phyloP scores from a whole-genome alignment of 805 yeast genomes.

The Starmerella apis region DNA sequence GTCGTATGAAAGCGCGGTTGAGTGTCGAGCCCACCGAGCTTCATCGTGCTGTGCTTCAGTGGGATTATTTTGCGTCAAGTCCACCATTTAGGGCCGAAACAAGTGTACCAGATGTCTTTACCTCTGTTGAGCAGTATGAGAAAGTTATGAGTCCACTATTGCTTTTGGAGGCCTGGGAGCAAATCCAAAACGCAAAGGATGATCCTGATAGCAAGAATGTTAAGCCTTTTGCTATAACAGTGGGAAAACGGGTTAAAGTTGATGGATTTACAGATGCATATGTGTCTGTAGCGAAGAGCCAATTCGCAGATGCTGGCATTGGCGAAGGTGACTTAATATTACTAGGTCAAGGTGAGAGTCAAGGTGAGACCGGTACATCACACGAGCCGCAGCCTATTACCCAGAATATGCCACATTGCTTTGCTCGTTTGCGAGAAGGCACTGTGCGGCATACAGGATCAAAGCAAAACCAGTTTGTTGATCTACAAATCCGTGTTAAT shows the following conservation, averaged over 20 bases:
- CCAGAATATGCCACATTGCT: slow-evolving; percentile 39
- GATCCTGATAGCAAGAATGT: slow-evolving; percentile 35
- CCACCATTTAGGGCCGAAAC: slow-evolving; percentile 32
- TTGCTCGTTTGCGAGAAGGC: slow-evolving; percentile 65
- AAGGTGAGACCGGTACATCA: too few species aligned
- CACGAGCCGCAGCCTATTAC: not conserved
- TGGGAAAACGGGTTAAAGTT: slow-evolving; percentile 73
- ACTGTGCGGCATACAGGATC: slow-evolving; percentile 29
- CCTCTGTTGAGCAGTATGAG: slow-evolving; percentile 53
- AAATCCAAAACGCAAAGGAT: slow-evolving; percentile 60
- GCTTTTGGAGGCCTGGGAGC: slow-evolving; percentile 88
- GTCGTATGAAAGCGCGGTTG: slow-evolving; percentile 66
- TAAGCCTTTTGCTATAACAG: slow-evolving; percentile 51
- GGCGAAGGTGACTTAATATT: slow-evolving; percentile 70
- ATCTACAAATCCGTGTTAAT: slow-evolving; percentile 60
- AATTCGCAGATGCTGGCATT: slow-evolving; percentile 43
- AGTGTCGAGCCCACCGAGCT: slow-evolving; percentile 70
- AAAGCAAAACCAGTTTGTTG: slow-evolving; percentile 50
- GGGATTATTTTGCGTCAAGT: slow-evolving; percentile 70
- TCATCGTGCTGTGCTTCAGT: slow-evolving; percentile 54
- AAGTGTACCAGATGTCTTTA: slow-evolving; percentile 47
- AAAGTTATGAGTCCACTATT: slow-evolving; percentile 67
- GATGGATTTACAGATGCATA: slow-evolving; percentile 83
- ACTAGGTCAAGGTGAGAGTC: slow-evolving; percentile 41
- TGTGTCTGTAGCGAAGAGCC: slow-evolving; percentile 51